Evolutionary conservation across 1,139 yeast species (phyloP).

Genomic region (Meyerozyma elateridarum): DNA sequence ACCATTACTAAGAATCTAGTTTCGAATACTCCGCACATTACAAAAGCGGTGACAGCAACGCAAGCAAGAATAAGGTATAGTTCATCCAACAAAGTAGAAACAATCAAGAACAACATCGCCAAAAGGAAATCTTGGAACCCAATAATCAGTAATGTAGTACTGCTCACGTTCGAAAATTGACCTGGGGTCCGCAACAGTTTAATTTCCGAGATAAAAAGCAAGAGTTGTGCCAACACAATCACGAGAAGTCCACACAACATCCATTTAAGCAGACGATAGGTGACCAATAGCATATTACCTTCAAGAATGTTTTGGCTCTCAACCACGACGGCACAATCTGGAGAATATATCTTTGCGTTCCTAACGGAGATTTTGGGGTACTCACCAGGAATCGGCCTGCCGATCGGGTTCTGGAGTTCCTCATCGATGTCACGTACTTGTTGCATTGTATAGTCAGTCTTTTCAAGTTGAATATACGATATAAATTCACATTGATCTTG

Average conservation of each 20-base stretch:
- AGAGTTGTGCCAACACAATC: conserved; percentile 33
- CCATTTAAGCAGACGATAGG: conserved; percentile 36
- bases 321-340: conserved; percentile 75
- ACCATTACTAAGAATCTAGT: conserved; percentile 70
- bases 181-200: conserved; percentile 74
- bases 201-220: conserved; percentile 54
- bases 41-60: conserved; percentile 64
- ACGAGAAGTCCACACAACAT: conserved; percentile 45
- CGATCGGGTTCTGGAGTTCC: conserved; percentile 67
- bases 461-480: conserved; percentile 61
- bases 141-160: conserved; percentile 46
- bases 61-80: conserved; percentile 65
- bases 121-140: conserved; percentile 74
- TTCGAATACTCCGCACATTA: conserved; percentile 72
- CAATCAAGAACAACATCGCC: conserved; percentile 56
- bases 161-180: conserved; percentile 44
- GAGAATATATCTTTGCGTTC: conserved; percentile 68
- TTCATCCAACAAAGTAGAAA: conserved; percentile 51
- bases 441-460: conserved; percentile 47
- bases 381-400: conserved; percentile 57
- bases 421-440: conserved; percentile 62
- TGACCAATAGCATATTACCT: conserved; percentile 59
- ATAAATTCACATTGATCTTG: conserved; percentile 67
- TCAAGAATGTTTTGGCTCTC: conserved; percentile 23
- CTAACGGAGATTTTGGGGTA: conserved; percentile 55